Evolutionary conservation across 345 rosid species (phyloP).

Genomic region (Syzygium grande): DNA sequence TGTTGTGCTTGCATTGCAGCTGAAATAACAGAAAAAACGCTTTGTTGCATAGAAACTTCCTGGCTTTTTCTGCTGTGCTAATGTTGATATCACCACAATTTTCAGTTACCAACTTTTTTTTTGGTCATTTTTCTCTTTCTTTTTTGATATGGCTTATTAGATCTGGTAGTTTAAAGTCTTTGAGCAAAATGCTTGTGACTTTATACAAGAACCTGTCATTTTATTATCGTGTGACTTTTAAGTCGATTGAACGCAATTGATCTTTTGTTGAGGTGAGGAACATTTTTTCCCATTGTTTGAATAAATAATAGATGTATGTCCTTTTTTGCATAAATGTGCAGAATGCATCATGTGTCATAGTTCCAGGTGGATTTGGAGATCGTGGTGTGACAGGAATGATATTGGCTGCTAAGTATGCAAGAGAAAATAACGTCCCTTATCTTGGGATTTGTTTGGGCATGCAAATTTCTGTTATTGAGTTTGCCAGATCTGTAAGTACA

Average conservation of each 20-base stretch:
- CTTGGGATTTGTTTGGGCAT: constrained; percentile 98
- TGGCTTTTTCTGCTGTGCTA: neutral
- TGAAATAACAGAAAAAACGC: neutral
- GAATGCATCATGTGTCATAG: constrained; percentile 83
- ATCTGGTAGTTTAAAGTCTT: neutral
- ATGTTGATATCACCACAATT: neutral
- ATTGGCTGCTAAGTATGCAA: constrained; percentile 89
- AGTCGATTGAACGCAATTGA: neutral
- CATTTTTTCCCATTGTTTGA: neutral
- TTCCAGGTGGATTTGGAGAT: constrained; percentile 99
- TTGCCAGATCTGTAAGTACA: constrained; percentile 77
- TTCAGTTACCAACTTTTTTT: neutral
- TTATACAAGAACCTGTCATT: neutral
- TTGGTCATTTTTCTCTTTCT: neutral
- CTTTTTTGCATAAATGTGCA: constrained; percentile 17
- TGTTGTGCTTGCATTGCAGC: neutral
- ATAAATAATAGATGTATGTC: neutral
- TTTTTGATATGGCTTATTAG: neutral
- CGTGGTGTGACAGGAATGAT: constrained; percentile 96
- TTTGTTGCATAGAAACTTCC: neutral
- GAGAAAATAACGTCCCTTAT: constrained; percentile 81
- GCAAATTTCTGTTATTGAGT: constrained; percentile 95
- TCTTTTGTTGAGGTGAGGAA: neutral
- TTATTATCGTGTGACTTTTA: neutral
- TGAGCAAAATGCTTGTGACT: neutral